Evolutionary conservation across 2,329 filamentous ascomycete genomes (phyloP).

Genomic region (Rhynchosporium agropyri): DNA sequence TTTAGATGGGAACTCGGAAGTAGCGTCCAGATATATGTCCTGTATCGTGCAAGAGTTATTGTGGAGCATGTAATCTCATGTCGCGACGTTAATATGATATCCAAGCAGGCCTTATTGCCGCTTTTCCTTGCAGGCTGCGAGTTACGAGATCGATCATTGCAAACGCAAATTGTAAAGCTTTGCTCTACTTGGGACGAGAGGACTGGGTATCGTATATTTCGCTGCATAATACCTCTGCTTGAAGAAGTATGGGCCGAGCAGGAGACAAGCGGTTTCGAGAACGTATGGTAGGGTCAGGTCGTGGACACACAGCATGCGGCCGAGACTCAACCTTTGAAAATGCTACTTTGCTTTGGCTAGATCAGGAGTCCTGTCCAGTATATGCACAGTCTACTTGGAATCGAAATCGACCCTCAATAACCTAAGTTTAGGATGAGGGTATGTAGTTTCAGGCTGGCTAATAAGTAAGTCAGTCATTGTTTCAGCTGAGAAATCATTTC

Average conservation of each 20-base stretch:
- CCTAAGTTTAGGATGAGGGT: neutral
- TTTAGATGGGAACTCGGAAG: neutral
- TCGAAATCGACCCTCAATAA: neutral
- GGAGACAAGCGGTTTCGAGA: slow-evolving; percentile 1
- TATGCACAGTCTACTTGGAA: neutral
- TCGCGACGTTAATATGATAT: slow-evolving; percentile 1
- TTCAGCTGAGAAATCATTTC: neutral
- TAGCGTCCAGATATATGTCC: neutral
- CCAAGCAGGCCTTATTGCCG: neutral
- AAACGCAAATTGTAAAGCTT: neutral
- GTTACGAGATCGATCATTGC: neutral
- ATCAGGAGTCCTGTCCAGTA: neutral
- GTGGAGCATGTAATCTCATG: neutral
- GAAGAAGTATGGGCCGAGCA: neutral
- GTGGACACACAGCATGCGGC: neutral
- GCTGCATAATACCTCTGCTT: neutral
- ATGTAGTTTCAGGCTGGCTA: neutral
- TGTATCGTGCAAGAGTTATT: neutral
- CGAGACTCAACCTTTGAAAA: neutral
- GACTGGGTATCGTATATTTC: slow-evolving; percentile 3
- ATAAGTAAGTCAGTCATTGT: neutral
- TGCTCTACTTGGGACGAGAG: neutral
- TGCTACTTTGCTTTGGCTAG: neutral
- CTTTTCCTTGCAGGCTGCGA: slow-evolving; percentile 2
- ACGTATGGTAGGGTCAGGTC: neutral